Conservation (phyloP, 768 basidiomycete genomes). For the Psilocybe cyanescens region DNA sequence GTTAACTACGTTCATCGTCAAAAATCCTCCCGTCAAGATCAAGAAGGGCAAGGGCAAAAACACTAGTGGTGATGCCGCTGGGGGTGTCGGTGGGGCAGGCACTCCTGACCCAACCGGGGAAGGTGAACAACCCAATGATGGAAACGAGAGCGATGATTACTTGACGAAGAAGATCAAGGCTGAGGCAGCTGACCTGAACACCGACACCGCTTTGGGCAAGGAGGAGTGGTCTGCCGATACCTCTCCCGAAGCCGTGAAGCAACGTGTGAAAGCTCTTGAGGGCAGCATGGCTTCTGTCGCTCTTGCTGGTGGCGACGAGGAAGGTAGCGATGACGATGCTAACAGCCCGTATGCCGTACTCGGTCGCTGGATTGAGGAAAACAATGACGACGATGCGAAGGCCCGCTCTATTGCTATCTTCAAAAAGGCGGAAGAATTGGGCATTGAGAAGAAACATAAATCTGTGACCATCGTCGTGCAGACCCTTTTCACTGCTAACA, state of each 20-base stretch:
- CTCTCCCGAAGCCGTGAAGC: conserved; percentile 85
- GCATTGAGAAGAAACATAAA: conserved; percentile 96
- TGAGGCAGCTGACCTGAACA: conserved; percentile 78
- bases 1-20: conserved; percentile 93
- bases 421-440: conserved; percentile 89
- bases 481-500: conserved; percentile 78
- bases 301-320: conserved; percentile 76
- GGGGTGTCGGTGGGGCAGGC: conserved; percentile 47
- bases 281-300: conserved; percentile 54
- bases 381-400: conserved; percentile 50
- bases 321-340: conserved; percentile 84
- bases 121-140: conserved; percentile 44
- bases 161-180: conserved; percentile 90
- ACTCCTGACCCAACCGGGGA: conserved; percentile 36
- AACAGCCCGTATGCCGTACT: conserved; percentile 88
- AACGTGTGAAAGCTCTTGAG: conserved; percentile 76
- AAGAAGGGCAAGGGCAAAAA: conserved; percentile 74
- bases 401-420: conserved; percentile 69
- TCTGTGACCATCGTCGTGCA: conserved; percentile 82
- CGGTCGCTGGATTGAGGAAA: conserved; percentile 85
- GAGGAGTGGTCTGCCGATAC: conserved; percentile 96
- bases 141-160: conserved; percentile 84
- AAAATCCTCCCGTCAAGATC: conserved; percentile 92
- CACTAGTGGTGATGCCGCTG: conserved; percentile 52
- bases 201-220: conserved; percentile 59